Conservation (phyloP, 1,139 yeast genomes). For the Debaryomyces singareniensis region DNA sequence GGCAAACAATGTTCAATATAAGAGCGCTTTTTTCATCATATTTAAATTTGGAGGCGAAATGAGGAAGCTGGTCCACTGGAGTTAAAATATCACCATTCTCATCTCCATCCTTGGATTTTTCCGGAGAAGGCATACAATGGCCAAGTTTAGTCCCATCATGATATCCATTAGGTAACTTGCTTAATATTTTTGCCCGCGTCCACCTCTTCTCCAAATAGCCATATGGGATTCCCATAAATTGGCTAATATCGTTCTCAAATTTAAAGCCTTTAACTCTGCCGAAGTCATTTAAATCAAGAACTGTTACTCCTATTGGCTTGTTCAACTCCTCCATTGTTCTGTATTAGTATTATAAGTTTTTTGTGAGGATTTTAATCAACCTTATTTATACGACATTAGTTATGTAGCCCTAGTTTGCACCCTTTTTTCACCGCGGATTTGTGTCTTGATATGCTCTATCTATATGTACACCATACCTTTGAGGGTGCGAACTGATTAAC, state of each 20-base stretch:
- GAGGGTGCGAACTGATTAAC: no score
- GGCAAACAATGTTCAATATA: not conserved
- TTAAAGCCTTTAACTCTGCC: not conserved
- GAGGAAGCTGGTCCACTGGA: constrained; percentile 3
- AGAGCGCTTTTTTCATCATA: constrained; percentile 1
- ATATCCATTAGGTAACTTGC: not conserved
- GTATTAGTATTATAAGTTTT: no score
- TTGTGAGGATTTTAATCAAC: no score
- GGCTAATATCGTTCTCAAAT: constrained; percentile 1
- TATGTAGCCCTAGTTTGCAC: no score
- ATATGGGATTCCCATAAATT: constrained; percentile 1
- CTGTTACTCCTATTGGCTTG: not conserved
- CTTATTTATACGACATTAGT: no score
- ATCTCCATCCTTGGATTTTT: not conserved
- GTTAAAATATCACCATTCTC: constrained; percentile 3
- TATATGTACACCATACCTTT: no score
- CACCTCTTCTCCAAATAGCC: not conserved
- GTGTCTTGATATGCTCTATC: no score
- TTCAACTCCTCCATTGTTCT: constrained; percentile 1
- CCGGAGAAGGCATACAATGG: not conserved
- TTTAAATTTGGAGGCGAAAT: not conserved
- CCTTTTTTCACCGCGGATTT: no score
- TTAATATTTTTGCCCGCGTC: constrained; percentile 1
- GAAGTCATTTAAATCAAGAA: not conserved
- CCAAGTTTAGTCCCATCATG: constrained; percentile 1